Evolutionary conservation across 108 stramenopile genomes (phyloP).

Genomic region (Fragilariopsis cylindrus): DNA sequence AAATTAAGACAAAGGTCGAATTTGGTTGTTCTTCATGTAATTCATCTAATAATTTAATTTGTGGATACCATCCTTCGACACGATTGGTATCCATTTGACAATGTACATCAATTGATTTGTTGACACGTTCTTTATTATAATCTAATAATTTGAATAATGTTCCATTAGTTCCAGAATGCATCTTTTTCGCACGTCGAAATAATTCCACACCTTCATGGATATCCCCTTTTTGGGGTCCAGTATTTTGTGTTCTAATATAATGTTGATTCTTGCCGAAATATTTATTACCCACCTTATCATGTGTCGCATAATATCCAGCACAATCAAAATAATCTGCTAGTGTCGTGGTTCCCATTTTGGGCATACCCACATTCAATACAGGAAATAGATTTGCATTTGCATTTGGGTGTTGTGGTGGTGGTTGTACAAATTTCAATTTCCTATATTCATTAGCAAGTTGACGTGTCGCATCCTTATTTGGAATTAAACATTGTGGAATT

Average conservation of each 20-base stretch:
- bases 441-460: too few species aligned
- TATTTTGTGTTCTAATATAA: not conserved
- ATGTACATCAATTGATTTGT: not conserved
- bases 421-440: too few species aligned
- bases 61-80: constrained; percentile 2
- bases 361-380: too few species aligned
- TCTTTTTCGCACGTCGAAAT: not conserved
- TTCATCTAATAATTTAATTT: too few species aligned
- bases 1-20: too few species aligned
- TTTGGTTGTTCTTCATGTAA: too few species aligned
- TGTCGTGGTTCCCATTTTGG: too few species aligned
- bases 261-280: not conserved
- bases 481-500: too few species aligned
- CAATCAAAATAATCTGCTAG: constrained; percentile 9
- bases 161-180: too few species aligned
- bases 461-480: too few species aligned
- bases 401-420: too few species aligned
- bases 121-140: not conserved
- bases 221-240: not conserved
- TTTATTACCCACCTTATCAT: not conserved
- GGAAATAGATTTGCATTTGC: not conserved
- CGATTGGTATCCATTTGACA: not conserved
- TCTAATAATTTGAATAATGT: not conserved
- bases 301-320: not conserved
- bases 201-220: not conserved